Conservation (phyloP, 495 filamentous ascomycete genomes). For the Aspergillus nanangensis region DNA sequence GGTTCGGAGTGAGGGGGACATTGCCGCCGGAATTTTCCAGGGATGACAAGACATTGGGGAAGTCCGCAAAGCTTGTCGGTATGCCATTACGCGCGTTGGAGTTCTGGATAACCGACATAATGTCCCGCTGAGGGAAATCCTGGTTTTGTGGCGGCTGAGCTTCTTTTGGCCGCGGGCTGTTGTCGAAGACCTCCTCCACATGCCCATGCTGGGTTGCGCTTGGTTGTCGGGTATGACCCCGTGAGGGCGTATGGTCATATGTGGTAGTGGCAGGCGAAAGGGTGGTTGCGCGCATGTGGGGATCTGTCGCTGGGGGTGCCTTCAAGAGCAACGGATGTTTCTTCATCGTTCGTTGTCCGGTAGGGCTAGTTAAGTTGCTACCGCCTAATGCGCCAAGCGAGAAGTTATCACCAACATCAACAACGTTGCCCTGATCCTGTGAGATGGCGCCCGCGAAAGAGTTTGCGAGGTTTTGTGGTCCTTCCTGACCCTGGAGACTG, state of each 20-base stretch:
- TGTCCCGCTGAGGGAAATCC: slow-evolving; percentile 56
- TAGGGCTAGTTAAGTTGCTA: slow-evolving; percentile 29
- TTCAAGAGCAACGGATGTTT: slow-evolving; percentile 48
- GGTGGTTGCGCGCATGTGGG: slow-evolving; percentile 31
- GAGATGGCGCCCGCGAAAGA: slow-evolving; percentile 68
- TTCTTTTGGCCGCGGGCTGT: slow-evolving; percentile 30
- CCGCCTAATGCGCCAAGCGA: slow-evolving; percentile 31
- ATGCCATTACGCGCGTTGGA: slow-evolving; percentile 60
- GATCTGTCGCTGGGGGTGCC: slow-evolving; percentile 37
- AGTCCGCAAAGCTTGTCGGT: slow-evolving; percentile 53
- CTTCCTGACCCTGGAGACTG: slow-evolving; percentile 59
- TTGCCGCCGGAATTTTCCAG: slow-evolving; percentile 61
- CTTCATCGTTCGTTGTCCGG: slow-evolving; percentile 38
- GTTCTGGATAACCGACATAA: slow-evolving; percentile 84
- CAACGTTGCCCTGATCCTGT: slow-evolving; percentile 58
- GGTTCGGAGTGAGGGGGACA: slow-evolving; percentile 66
- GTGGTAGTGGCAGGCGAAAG: slow-evolving; percentile 32
- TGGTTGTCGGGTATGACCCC: slow-evolving; percentile 31
- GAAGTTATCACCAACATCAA: slow-evolving; percentile 67
- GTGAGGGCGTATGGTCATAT: slow-evolving; percentile 28
- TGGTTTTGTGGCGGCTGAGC: slow-evolving; percentile 17
- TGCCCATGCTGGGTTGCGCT: slow-evolving; percentile 30
- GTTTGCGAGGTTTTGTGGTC: slow-evolving; percentile 62
- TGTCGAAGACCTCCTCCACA: slow-evolving; percentile 43
- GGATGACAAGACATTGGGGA: slow-evolving; percentile 69